Evolutionary conservation across 306 rosid species (phyloP), one percentile per base, ranked within the genome.

Genomic region (Crotalaria pallida): DNA sequence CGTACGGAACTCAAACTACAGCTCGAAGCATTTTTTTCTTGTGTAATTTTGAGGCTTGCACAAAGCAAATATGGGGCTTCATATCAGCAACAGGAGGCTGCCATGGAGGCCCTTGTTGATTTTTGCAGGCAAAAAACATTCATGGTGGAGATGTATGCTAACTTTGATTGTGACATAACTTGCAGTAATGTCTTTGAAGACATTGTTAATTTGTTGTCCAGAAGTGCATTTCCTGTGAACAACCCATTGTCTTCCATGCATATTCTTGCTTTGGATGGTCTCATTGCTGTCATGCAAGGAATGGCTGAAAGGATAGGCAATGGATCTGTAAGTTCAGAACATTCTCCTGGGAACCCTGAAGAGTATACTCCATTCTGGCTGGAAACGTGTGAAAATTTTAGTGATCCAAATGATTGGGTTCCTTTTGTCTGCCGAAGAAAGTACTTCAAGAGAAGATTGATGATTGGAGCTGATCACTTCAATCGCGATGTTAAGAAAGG

Each of bases 401-500:
- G 72, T 40, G 89, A 91, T 81, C 91, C 93, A 63, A 77, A 67
- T 73, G 78, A 80, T 64, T 91, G 96, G 96, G 88, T 88, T 82
- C 91, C 97, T 36, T 91, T 88, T 91, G 89, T 81, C 16, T 75
- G 82, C 66, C 82, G 72, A 64, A 87, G 81, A 78, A 91, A 88
- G 84, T 84, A 69, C 75, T 83, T 91, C 60, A 91, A 91, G 83
- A 85, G 87, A 73, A 84, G 84, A 73, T 77, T 91, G 78, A 87
- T 87, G 97, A 85, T 84, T 21, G 96, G 97, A 74, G 96, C 91
- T 17, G 97, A 91, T 70, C 96, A 91, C 79, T 91, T 88, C 78
- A 91, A 88, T 81, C 91, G 91, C 52, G 97, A 91, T 79, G 88
- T 85, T 58, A 88, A 91, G 82, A 91, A 88, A 82, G 96, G 97